Evolutionary conservation across 2,329 filamentous ascomycete genomes (phyloP).

Genomic region (Fusarium sp.): DNA sequence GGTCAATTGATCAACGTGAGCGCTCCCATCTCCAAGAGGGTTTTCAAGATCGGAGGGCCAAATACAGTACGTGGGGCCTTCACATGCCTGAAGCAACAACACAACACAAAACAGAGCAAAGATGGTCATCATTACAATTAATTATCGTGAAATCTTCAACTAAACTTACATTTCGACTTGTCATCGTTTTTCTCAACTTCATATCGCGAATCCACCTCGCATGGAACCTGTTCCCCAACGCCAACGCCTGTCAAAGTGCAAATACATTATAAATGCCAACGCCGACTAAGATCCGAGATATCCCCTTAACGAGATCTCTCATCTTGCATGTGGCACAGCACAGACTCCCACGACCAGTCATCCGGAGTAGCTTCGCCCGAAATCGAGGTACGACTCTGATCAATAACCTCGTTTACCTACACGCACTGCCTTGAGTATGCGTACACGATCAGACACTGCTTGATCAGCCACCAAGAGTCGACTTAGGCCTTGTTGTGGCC

Average conservation of each 20-base stretch:
- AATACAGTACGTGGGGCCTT: conserved; percentile 6
- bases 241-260: conserved; percentile 21
- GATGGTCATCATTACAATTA: conserved; percentile 19
- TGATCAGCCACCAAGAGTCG: conserved; percentile 11
- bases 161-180: background rate
- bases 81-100: background rate
- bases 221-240: conserved; percentile 10
- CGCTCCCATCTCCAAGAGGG: background rate
- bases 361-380: conserved; percentile 8
- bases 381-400: background rate
- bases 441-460: background rate
- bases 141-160: conserved; percentile 11
- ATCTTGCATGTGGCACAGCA: conserved; percentile 26
- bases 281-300: conserved; percentile 46
- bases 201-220: background rate
- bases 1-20: background rate
- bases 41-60: conserved; percentile 9
- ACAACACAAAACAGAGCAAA: background rate
- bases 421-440: background rate
- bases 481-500: conserved; percentile 29
- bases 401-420: background rate
- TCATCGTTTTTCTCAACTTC: background rate
- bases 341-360: conserved; percentile 7
- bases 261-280: conserved; percentile 20
- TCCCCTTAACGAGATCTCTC: conserved; percentile 38